These are phyloP conservation scores for Cryptosporidium canis DNA, from an alignment of 169 alveolate genomes.

Conservation along the genomic window DNA sequence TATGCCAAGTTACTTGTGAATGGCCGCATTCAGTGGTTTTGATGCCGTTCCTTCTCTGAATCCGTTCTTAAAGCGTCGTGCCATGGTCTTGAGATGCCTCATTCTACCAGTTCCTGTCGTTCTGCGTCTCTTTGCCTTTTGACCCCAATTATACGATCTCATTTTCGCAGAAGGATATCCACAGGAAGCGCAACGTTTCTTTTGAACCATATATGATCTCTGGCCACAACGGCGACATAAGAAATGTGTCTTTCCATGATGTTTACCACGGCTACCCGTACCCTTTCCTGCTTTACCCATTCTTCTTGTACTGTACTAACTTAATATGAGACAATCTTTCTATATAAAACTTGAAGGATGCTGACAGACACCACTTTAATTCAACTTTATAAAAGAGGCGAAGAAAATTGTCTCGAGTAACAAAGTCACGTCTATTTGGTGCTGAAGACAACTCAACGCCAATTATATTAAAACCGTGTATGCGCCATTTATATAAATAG, in stretches of 20 bases:
- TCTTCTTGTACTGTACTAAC: constrained; percentile 5
- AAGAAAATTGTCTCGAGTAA: neutral
- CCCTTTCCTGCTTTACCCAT: constrained; percentile 96
- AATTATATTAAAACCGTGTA: neutral
- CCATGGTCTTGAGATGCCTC: constrained; percentile 93
- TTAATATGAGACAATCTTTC: neutral
- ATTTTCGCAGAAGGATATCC: constrained; percentile 94
- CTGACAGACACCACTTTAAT: neutral
- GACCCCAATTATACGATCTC: constrained; percentile 95
- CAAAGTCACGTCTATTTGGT: neutral
- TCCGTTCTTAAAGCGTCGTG: constrained; percentile 94
- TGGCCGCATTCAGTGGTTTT: constrained; percentile 65
- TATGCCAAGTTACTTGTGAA: neutral
- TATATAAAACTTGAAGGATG: neutral
- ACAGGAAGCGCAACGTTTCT: constrained; percentile 95
- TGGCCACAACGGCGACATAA: constrained; percentile 96
- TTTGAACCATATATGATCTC: constrained; percentile 93
- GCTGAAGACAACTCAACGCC: neutral
- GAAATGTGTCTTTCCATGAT: constrained; percentile 95
- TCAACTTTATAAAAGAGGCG: neutral
- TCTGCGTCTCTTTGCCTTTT: constrained; percentile 94
- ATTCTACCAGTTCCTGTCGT: constrained; percentile 98
- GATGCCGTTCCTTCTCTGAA: constrained; percentile 95
- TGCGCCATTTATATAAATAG: too few species aligned
- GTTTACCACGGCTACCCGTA: constrained; percentile 96